Base-by-base conservation (phyloP, 805 yeast species). In the Wickerhamiella parazyma region DNA sequence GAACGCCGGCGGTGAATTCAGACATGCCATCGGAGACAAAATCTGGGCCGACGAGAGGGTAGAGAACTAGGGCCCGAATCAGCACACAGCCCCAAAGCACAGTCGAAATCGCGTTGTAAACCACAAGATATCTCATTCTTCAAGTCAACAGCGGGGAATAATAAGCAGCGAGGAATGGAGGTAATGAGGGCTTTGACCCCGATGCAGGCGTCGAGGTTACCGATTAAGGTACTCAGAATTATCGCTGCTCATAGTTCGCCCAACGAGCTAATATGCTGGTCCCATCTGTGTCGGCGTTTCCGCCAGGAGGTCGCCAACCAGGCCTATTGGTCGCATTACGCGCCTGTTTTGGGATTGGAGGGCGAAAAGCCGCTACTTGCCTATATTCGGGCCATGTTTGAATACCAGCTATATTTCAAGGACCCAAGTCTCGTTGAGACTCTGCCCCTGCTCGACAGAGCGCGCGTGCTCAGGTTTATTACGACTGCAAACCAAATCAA, bases 1-100 rank as follows among this genome's bases (percentile, higher is more conserved):
- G 98, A 41, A 87, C 74, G 37, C 66, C 59, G 3, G 80, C 77
- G 38, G 81, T 70, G 51, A 76, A 62, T 17, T 67, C 63, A 22
- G 70, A 68, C 6, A 93, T 73, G 45, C 74, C 69, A 5, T 69
- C 69, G 48, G 78, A 82, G 24, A 80, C 71, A 36, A 62, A 62
- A 16, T 86, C 86, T 50, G 83, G 82, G 2, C 89, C 87, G 3
- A 67, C 52, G 20, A 63, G 48, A 5, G 67, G 59, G 33, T 62
- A 60, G 9, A 68, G 55, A 6, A 67, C 46, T 5, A 66, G 43
- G 4, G 75, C 68, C 33, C 70, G 66, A 44, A 62, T 57, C 11
- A 77, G 59, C 7, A 77, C 69, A 9, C 67, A 63, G 3, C 60
- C 63, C 83, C 83, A 77, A 19, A 73, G 60, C 11, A 65, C 52